phyloP scores from a whole-genome alignment of 192 early-diverging fungal species.

The Podila horticola region DNA sequence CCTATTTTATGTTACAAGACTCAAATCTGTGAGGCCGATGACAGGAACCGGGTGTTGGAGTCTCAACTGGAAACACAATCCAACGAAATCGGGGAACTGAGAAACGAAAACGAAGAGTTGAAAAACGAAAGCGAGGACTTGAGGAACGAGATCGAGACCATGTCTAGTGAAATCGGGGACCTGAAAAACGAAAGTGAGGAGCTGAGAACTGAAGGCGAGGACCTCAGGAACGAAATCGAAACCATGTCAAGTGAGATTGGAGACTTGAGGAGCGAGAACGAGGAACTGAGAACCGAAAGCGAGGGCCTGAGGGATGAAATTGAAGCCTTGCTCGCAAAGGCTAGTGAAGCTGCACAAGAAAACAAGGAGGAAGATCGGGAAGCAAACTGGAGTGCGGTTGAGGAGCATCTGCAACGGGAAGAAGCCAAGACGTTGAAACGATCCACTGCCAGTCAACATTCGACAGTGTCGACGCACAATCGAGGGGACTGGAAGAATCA shows the following conservation, averaged over 20 bases:
- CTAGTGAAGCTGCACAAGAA: neutral
- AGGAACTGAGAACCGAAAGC: neutral
- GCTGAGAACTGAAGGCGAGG: no score
- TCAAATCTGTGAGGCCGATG: no score
- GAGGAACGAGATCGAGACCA: neutral
- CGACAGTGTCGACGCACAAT: neutral
- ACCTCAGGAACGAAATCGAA: neutral
- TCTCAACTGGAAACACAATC: no score
- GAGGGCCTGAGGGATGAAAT: neutral
- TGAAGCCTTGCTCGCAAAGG: constrained; percentile 1
- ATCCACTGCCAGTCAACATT: neutral
- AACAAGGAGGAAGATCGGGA: neutral
- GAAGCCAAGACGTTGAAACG: neutral
- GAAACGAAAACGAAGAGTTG: no score
- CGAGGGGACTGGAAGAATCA: constrained; percentile 17
- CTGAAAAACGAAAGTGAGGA: neutral
- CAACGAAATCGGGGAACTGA: no score
- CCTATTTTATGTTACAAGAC: no score
- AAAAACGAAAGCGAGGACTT: no score
- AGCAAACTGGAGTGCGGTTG: constrained; percentile 20
- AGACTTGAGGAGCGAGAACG: neutral
- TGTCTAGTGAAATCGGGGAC: neutral
- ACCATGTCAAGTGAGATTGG: neutral
- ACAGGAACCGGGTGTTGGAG: no score
- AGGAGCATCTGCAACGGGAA: constrained; percentile 5